phyloP scores from a whole-genome alignment of 345 rosid species.

The Sapria himalayana region DNA sequence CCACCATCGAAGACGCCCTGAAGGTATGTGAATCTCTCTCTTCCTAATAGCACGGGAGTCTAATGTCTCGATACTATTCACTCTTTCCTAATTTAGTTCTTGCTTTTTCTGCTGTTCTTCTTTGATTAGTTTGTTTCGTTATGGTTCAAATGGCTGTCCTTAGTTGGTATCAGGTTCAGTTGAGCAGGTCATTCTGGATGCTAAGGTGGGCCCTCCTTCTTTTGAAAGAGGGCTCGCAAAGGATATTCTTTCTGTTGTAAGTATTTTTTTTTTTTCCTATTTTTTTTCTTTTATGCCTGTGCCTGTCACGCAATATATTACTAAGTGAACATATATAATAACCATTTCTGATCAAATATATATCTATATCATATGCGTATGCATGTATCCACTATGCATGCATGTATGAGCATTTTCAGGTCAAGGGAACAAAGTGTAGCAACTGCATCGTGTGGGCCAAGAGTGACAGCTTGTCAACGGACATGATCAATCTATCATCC shows the following conservation, averaged over 20 bases:
- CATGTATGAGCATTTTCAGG: slow-evolving; percentile 40
- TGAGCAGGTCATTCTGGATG: slow-evolving; percentile 55
- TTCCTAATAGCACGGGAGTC: neutral
- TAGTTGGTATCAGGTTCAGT: slow-evolving; percentile 63
- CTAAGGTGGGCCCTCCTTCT: slow-evolving; percentile 80
- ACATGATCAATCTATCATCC: slow-evolving; percentile 35
- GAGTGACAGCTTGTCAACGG: slow-evolving; percentile 64
- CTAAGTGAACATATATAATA: too few relatives aligned
- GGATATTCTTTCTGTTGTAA: slow-evolving; percentile 66
- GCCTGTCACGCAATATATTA: too few relatives aligned
- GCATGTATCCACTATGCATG: too few relatives aligned
- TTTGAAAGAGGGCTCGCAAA: slow-evolving; percentile 68
- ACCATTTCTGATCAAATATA: too few relatives aligned
- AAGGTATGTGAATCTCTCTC: slow-evolving; percentile 19
- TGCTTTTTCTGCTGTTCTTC: slow-evolving; percentile 6
- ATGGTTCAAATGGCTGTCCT: slow-evolving; percentile 8
- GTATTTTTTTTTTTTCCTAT: slow-evolving; percentile 10
- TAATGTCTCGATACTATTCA: neutral
- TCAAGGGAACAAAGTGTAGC: slow-evolving; percentile 28
- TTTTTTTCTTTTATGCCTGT: neutral
- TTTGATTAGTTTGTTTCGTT: slow-evolving; percentile 2
- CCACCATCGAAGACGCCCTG: slow-evolving; percentile 65
- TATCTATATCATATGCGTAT: too few relatives aligned
- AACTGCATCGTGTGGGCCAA: slow-evolving; percentile 84
- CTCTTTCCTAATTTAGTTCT: neutral